Conservation (phyloP, 257 asterid genomes). For the Salvia miltiorrhiza region DNA sequence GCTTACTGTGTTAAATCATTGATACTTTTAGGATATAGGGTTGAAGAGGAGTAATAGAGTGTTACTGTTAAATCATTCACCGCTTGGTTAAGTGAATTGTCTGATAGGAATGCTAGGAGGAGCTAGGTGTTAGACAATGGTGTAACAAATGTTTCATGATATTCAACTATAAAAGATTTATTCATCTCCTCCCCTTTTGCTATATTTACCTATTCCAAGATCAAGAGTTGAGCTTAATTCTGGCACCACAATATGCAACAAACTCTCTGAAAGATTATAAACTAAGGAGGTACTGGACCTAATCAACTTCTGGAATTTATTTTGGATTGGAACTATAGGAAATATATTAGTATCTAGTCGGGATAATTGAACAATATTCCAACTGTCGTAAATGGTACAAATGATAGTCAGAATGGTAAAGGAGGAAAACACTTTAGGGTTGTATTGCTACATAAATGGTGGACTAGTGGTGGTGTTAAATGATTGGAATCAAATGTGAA, state of each 20-base stretch:
- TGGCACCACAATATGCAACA: not conserved
- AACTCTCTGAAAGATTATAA: not conserved
- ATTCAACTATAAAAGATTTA: not conserved
- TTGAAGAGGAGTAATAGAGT: not conserved
- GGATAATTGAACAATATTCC: not conserved
- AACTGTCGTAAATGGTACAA: not conserved
- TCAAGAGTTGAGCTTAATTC: not conserved
- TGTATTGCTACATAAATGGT: not conserved
- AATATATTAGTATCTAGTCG: not conserved
- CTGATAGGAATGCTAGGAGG: not conserved
- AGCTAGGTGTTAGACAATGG: not conserved
- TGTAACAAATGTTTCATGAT: not conserved
- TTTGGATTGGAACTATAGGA: not conserved
- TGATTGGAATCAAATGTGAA: not conserved
- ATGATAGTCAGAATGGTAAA: not conserved
- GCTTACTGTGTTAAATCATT: not conserved
- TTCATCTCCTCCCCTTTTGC: not conserved
- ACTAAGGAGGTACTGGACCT: not conserved
- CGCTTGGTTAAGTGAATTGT: not conserved
- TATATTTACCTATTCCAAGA: not conserved
- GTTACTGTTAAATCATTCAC: too few relatives aligned
- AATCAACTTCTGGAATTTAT: too few relatives aligned
- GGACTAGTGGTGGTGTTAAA: not conserved
- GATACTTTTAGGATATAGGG: not conserved
- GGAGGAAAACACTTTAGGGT: not conserved